Conservation (phyloP, 306 rosid species). For the Potentilla sterilis region DNA sequence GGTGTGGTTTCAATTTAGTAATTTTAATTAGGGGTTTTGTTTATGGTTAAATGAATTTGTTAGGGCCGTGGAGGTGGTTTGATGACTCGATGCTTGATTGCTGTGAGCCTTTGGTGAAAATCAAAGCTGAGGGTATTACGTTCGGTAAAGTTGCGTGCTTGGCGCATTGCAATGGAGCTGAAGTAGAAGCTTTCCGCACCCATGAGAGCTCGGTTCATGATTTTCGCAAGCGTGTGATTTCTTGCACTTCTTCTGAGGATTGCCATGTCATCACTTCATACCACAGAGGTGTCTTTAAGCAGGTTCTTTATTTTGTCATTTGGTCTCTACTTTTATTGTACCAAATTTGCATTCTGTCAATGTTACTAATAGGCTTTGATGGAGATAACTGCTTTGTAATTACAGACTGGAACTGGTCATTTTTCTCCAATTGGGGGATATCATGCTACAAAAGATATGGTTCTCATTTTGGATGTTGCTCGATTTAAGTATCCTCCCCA, state of each 20-base stretch:
- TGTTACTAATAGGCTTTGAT: background rate
- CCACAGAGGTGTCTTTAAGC: slow-evolving; percentile 56
- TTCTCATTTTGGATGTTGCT: slow-evolving; percentile 89
- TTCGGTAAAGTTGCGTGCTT: slow-evolving; percentile 89
- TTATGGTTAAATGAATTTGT: background rate
- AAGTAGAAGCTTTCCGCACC: slow-evolving; percentile 58
- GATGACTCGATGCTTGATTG: slow-evolving; percentile 95
- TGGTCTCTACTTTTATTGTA: background rate
- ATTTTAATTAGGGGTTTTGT: no score
- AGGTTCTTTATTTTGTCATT: slow-evolving; percentile 35
- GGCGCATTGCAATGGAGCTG: slow-evolving; percentile 90
- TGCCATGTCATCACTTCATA: slow-evolving; percentile 73
- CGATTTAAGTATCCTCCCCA: slow-evolving; percentile 96
- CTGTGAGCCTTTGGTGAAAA: slow-evolving; percentile 71
- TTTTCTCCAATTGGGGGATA: slow-evolving; percentile 95
- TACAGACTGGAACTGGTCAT: slow-evolving; percentile 88
- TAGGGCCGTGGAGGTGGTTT: slow-evolving; percentile 99
- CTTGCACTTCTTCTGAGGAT: slow-evolving; percentile 56
- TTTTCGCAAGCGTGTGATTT: slow-evolving; percentile 54
- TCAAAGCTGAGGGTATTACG: slow-evolving; percentile 70
- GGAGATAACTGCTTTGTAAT: slow-evolving; percentile 2
- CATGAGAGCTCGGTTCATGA: slow-evolving; percentile 48
- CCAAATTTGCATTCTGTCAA: background rate
- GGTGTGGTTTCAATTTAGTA: slow-evolving; percentile 33
- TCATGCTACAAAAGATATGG: slow-evolving; percentile 79